Conservation (phyloP, 208 protist species). For the Leishmania gerbilli region DNA sequence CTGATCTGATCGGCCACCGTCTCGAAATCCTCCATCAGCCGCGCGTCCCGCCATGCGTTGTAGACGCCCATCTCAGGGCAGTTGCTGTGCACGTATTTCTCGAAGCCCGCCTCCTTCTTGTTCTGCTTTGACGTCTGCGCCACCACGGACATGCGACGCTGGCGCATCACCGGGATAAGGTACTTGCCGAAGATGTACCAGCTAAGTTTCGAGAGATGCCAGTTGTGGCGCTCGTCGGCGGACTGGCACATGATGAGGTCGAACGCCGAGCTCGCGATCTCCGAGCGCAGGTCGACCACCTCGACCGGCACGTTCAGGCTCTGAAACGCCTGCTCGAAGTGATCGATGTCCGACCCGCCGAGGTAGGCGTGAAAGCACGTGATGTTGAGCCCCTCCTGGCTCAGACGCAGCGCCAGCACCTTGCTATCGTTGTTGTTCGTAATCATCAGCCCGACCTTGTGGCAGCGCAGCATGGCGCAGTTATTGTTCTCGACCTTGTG, state of each 20-base stretch:
- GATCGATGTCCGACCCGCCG: conserved; percentile 78
- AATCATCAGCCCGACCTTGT: conserved; percentile 92
- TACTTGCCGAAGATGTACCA: conserved; percentile 85
- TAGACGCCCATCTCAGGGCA: conserved; percentile 88
- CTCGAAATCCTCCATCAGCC: conserved; percentile 84
- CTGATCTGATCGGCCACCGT: conserved; percentile 75
- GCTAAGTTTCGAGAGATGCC: conserved; percentile 85
- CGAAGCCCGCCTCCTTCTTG: conserved; percentile 88
- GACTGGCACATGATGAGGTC: conserved; percentile 89
- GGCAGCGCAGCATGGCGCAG: conserved; percentile 81
- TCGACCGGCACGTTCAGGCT: conserved; percentile 76
- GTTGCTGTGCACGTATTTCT: conserved; percentile 87
- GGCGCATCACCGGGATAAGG: conserved; percentile 77
- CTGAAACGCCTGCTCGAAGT: conserved; percentile 78
- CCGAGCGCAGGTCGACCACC: conserved; percentile 88
- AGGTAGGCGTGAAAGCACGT: conserved; percentile 93
- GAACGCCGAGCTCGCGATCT: conserved; percentile 85
- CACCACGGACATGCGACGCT: conserved; percentile 82
- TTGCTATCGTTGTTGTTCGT: conserved; percentile 90
- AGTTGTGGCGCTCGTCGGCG: conserved; percentile 83
- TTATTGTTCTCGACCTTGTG: conserved; percentile 91
- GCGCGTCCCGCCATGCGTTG: conserved; percentile 89
- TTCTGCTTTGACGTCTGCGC: conserved; percentile 86
- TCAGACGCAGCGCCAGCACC: conserved; percentile 80
- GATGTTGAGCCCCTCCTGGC: conserved; percentile 75